Evolutionary conservation across 2,329 filamentous ascomycete species (phyloP), one percentile per base, ranked within the genome.

Genomic region (Penicillium sp.): DNA sequence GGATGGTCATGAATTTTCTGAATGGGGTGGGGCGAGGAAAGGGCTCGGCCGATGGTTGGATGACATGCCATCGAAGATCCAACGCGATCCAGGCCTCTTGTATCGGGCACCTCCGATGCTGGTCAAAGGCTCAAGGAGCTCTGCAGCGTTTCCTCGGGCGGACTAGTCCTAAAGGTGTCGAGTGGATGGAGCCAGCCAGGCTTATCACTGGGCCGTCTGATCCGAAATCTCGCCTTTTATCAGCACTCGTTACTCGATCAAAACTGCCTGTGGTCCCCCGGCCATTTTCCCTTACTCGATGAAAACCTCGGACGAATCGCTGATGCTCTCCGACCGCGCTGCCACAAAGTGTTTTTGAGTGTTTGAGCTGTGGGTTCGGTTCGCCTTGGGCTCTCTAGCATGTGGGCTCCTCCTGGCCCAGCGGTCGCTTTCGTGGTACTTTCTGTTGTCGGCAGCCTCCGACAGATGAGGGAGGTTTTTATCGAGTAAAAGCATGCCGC

Each of bases 101-200:
- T 55, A 63, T 71, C 70, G 70, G 69, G 63, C 64, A 68, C 63
- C 69, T 72, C 70, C 70, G 70, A 70, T 31, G 7, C n/a, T 42
- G 39, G 17, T 15, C 6, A 42, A 17, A 20, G 20, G n/a, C n/a
- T 20, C 39, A 31, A 5, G 7, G 7, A 31, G 28, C 28, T 31
- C 28, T 31, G 28, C 28, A 31, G 28, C 28, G 28, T 31, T 31
- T 31, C 28, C 28, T 31, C 28, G 28, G 28, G 28, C 39, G 20
- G 39, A 20, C 38, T 8, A 41, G 53, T 48, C 20, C 34, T 34
- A 42, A 22, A 25, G 28, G 28, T 31, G 28, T 31, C 25, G 25
- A 25, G 25, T 25, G 25, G 25, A 25, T 25, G 25, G 25, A 25
- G 4, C 25, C 25, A 25, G 4, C 28, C 28, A 31, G 6, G 53